phyloP scores from a whole-genome alignment of 2,329 filamentous ascomycete species.

The Beauveria asiatica region DNA sequence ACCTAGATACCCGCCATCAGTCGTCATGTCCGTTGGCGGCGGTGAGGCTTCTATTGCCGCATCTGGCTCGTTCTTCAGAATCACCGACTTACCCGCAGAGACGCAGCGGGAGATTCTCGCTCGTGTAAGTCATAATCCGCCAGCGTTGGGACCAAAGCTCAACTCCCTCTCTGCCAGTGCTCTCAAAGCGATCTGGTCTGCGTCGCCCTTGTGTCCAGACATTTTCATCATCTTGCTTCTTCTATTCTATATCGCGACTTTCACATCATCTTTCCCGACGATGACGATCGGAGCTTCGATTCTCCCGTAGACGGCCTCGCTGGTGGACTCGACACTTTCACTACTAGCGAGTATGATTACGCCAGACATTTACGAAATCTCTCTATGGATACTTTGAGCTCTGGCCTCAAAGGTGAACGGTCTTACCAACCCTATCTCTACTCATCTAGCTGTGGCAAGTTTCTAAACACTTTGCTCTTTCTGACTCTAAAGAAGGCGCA shows the following conservation, averaged over 20 bases:
- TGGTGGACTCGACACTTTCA: conserved; percentile 51
- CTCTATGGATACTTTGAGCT: conserved; percentile 45
- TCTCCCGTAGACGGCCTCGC: conserved; percentile 49
- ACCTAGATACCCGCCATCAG: conserved; percentile 2
- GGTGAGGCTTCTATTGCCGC: conserved; percentile 19
- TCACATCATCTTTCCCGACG: conserved; percentile 52
- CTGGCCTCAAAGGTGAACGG: conserved; percentile 43
- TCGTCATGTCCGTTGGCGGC: conserved; percentile 28
- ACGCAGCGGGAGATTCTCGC: conserved; percentile 40
- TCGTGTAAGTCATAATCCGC: conserved; percentile 30
- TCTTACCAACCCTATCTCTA: conserved; percentile 47
- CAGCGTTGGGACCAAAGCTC: neutral
- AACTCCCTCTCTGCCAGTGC: conserved; percentile 30
- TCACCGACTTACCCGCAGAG: conserved; percentile 39
- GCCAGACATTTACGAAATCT: conserved; percentile 48
- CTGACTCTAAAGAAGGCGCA: conserved; percentile 47
- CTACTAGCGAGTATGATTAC: conserved; percentile 56
- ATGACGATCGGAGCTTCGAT: conserved; percentile 44
- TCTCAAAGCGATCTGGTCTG: conserved; percentile 45
- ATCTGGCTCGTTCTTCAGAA: conserved; percentile 13
- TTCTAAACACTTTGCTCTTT: conserved; percentile 52
- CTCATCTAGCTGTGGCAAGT: conserved; percentile 50
- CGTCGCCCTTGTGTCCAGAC: conserved; percentile 48
- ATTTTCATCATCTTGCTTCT: conserved; percentile 50
- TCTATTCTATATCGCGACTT: conserved; percentile 52